Percentiles rank a stretch among this genome's conserved stretches.
Evolutionary conservation across 257 asterid species (phyloP).

Genomic region (Solanum acaule): DNA sequence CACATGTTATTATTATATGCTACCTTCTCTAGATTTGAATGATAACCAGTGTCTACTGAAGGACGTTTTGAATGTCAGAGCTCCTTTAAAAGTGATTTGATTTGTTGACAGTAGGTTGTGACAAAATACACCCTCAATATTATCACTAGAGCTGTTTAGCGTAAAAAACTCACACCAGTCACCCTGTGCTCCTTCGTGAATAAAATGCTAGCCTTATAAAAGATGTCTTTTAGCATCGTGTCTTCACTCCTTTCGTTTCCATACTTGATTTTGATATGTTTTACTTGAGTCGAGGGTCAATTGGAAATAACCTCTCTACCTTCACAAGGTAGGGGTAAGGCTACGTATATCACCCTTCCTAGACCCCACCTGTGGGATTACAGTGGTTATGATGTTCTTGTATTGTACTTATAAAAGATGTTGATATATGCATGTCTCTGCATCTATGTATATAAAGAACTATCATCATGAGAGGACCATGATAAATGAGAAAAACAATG

Average conservation of each 20-base stretch:
- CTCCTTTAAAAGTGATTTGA: neutral
- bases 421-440: neutral
- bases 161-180: neutral
- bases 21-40: neutral
- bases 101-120: neutral
- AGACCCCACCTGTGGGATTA: neutral
- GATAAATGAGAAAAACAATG: neutral
- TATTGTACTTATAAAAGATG: neutral
- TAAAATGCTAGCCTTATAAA: neutral
- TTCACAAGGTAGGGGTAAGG: neutral
- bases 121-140: neutral
- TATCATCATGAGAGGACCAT: neutral
- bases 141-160: neutral
- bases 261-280: neutral
- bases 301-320: neutral
- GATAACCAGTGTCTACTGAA: neutral
- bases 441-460: neutral
- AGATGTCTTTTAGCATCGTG: neutral
- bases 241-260: neutral
- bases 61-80: neutral
- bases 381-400: neutral
- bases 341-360: neutral
- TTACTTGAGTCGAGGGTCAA: neutral
- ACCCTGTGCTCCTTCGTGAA: neutral
- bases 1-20: neutral